Base-by-base conservation (phyloP, 768 basidiomycete genomes). In the Russula emetica region DNA sequence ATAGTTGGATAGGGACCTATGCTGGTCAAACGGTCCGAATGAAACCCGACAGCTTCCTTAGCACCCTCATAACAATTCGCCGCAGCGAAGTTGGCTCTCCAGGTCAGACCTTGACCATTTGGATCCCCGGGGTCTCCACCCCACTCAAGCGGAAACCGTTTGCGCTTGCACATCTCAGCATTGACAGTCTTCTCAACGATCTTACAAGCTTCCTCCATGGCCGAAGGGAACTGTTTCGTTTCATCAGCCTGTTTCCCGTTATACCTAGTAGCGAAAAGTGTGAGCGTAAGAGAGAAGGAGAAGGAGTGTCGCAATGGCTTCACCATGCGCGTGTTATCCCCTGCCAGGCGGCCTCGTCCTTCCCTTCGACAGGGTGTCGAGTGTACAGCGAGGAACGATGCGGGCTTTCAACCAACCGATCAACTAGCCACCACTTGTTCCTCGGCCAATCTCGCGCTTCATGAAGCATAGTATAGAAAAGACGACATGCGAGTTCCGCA, bases 371-470 rank as follows among this genome's bases (percentile, higher is more conserved):
- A 26, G 60, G 52, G 26, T 77, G 78, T 55, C 90, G 75, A 5
- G 82, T 83, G 74, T 82, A 93, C 74, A 92, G 91, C 1, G 87
- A 83, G 1, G 91, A 89, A n/a, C 83, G 78, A 74, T 93, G 91
- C 4, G 91, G 90, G 68, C 88, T 90, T 74, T 92, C 89, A 2
- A 92, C 92, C 16, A 92, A 65, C 24, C 85, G 79, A 70, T 93
- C 90, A 72, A 90, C 87, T 22, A 93, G 78, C 86, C 86, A 92
- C 92, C 91, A 93, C 69, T 85, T 88, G 65, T 88, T 90, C 55
- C 83, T 77, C 66, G 81, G 76, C 91, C 90, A 93, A 9, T 73
- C 69, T 45, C 74, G 77, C 22, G 90, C 85, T 18, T 79, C 75
- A 54, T 84, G 79, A 16, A 87, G 64, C 88, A 93, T 86, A 0